Percentiles rank a stretch among this genome's conserved stretches.
phyloP scores from a whole-genome alignment of 2,329 filamentous ascomycete species.

The Colletotrichum lentis region DNA sequence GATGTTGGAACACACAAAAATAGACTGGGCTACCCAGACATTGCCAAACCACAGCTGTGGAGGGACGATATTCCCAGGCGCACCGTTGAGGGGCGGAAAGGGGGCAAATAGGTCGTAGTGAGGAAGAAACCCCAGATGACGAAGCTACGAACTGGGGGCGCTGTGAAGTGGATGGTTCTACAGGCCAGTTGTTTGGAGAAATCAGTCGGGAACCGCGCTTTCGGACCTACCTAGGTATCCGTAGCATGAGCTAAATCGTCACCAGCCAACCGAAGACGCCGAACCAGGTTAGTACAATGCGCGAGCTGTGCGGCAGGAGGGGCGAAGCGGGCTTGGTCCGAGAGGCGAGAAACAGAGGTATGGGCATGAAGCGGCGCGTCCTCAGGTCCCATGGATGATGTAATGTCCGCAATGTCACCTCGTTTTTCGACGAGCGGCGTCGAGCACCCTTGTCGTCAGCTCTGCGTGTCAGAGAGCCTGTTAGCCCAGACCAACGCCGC shows the following conservation, averaged over 20 bases:
- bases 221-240: constrained; percentile 16
- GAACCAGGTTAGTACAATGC: constrained; percentile 31
- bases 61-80: background rate
- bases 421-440: constrained; percentile 11
- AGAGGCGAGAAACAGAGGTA: constrained; percentile 4
- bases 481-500: background rate
- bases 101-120: background rate
- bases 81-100: constrained; percentile 7
- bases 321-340: constrained; percentile 9
- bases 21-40: constrained; percentile 10
- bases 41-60: background rate
- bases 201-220: constrained; percentile 25
- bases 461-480: constrained; percentile 22
- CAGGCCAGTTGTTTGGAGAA: constrained; percentile 13
- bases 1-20: constrained; percentile 18
- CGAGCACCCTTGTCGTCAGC: constrained; percentile 19
- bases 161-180: background rate
- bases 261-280: constrained; percentile 21
- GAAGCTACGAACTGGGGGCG: background rate
- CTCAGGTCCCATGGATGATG: constrained; percentile 26
- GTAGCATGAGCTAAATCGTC: constrained; percentile 29
- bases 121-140: background rate
- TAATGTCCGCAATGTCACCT: constrained; percentile 19
- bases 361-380: constrained; percentile 7
- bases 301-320: constrained; percentile 6